A percentile compares a stretch with the other conserved stretches of the same genome.
phyloP scores from a whole-genome alignment of 257 asterid species.

The Solanum ossicruentum region DNA sequence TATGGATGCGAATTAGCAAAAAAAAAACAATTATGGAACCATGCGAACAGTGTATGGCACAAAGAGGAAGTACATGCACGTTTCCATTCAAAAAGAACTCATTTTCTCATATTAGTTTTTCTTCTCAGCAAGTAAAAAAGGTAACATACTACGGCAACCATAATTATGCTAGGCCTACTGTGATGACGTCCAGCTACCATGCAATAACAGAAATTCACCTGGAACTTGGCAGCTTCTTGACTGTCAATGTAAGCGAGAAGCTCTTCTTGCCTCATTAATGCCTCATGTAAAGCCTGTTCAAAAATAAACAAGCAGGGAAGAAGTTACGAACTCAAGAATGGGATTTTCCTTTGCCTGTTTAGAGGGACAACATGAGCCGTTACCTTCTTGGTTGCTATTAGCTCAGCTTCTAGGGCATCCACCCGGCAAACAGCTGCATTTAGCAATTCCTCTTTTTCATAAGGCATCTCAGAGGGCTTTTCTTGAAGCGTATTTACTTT shows the following conservation, averaged over 20 bases:
- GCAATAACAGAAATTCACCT: conserved; percentile 29
- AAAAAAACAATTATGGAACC: not conserved
- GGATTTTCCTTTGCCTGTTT: not conserved
- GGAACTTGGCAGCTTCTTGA: conserved; percentile 66
- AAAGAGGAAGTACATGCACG: not conserved
- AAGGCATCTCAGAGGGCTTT: conserved; percentile 93
- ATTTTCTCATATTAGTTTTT: not conserved
- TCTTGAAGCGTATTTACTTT: conserved; percentile 63
- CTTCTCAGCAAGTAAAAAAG: not conserved
- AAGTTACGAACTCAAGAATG: not conserved
- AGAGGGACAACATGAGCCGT: not conserved
- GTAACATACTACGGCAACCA: not conserved
- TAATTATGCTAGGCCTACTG: not conserved
- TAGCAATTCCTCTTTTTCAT: conserved; percentile 80
- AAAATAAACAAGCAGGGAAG: not conserved
- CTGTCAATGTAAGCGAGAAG: conserved; percentile 86
- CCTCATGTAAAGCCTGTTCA: conserved; percentile 81
- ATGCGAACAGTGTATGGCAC: not conserved
- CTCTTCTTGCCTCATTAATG: conserved; percentile 94
- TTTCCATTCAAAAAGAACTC: not conserved
- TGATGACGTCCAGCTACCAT: not conserved
- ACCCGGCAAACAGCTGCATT: conserved; percentile 97
- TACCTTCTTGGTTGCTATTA: conserved; percentile 96
- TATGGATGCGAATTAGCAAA: not conserved
- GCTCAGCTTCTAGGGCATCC: conserved; percentile 95